Percentiles rank a stretch among this genome's conserved stretches.
phyloP scores from a whole-genome alignment of 805 yeast genomes.

The Vanderwaltozyma yarrowii region DNA sequence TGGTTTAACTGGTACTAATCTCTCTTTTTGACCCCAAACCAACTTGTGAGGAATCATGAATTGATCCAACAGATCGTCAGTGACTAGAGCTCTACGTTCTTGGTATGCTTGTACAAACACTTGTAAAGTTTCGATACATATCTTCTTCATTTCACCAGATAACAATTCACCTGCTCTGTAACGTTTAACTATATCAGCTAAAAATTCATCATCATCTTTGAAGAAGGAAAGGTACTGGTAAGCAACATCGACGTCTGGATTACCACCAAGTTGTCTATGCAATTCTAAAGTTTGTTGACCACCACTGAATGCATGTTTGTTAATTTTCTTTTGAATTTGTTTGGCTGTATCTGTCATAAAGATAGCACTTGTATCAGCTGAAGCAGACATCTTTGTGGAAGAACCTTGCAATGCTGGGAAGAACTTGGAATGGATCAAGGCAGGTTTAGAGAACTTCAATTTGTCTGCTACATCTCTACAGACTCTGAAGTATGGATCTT shows the following conservation, averaged over 20 bases:
- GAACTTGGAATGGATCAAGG: constrained; percentile 86
- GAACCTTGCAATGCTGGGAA: constrained; percentile 99
- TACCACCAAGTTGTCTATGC: constrained; percentile 83
- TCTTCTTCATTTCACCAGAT: constrained; percentile 88
- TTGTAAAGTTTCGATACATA: constrained; percentile 72
- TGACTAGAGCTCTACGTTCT: constrained; percentile 57
- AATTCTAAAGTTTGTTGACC: constrained; percentile 83
- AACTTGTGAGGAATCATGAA: constrained; percentile 84
- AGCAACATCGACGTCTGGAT: constrained; percentile 93
- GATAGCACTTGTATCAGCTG: constrained; percentile 81
- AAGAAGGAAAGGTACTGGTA: constrained; percentile 88
- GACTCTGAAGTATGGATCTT: constrained; percentile 96
- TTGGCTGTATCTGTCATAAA: constrained; percentile 92
- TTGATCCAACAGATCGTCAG: constrained; percentile 46
- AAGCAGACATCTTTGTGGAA: constrained; percentile 92
- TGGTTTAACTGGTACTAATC: constrained; percentile 60
- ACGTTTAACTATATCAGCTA: constrained; percentile 47
- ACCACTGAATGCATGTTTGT: constrained; percentile 94
- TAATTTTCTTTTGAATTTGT: constrained; percentile 86
- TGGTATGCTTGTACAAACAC: constrained; percentile 76
- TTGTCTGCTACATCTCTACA: constrained; percentile 96
- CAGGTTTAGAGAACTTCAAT: constrained; percentile 81
- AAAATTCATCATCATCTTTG: constrained; percentile 75
- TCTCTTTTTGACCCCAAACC: constrained; percentile 61
- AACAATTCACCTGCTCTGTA: constrained; percentile 75